Evolutionary conservation across 116 monocot genomes (phyloP).

Genomic region (Posidonia oceanica): DNA sequence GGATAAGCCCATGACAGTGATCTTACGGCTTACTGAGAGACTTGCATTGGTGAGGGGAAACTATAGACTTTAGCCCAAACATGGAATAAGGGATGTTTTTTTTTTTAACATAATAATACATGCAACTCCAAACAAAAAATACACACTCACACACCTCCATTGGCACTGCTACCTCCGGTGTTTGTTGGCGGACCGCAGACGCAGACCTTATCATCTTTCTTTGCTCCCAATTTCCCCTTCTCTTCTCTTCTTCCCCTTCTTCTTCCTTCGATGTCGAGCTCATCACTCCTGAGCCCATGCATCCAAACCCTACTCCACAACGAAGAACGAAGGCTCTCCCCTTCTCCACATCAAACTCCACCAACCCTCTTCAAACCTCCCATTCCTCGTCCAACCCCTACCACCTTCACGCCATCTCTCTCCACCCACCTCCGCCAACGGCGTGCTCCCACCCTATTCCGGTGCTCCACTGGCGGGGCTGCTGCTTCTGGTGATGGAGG

Average conservation of each 20-base stretch:
- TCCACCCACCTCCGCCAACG: not conserved
- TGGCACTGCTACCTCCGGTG: no score
- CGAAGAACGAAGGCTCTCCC: not conserved
- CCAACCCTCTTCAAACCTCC: not conserved
- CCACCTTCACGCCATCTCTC: not conserved
- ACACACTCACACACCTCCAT: no score
- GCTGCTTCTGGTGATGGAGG: not conserved
- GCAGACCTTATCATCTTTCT: not conserved
- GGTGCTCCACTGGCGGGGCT: constrained; percentile 5
- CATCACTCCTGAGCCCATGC: not conserved
- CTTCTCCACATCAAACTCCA: not conserved
- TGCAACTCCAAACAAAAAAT: no score
- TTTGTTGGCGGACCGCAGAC: not conserved
- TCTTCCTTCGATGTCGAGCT: not conserved
- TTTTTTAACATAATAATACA: no score
- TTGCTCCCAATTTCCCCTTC: not conserved
- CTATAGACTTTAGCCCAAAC: no score
- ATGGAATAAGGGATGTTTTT: no score
- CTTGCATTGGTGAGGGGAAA: no score
- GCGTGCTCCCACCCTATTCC: not conserved
- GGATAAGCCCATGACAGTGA: no score
- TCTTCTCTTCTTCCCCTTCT: not conserved
- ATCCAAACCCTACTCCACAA: not conserved
- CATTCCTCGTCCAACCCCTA: not conserved
- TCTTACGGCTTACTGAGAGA: no score